Evolutionary conservation across 148 eudicot genomes (phyloP), one percentile per base, ranked within the genome.

Genomic region (Camellia granthamiana): DNA sequence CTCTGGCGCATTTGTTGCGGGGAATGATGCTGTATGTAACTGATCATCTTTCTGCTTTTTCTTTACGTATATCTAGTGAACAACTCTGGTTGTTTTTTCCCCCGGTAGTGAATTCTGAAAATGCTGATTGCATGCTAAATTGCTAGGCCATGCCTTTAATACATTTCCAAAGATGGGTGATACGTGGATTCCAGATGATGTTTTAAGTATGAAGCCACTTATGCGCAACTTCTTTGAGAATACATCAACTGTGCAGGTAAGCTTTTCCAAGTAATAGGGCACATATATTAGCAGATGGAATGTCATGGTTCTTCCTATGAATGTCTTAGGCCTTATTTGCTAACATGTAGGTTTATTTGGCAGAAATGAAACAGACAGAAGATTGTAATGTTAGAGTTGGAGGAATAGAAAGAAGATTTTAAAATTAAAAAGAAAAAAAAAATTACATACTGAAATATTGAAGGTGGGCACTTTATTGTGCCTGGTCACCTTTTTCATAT

Each of bases 81-180:
- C 49, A 12, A 1, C 15, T 60, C 5, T 5, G 42, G 56, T 19
- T 18, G 49, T 63, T 66, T 1, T 52, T 55, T 23, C n/a, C 7
- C 4, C 30, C 6, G 4, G 59, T 7, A 60, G 42, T 60, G 65
- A 69, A 59, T 21, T 13, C 46, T 47, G 19, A 47, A 30, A 80
- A 21, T 80, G 69, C 75, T 43, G 56, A 69, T 41, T 38, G 64
- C n/a, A 23, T 78, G 46, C 10, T 60, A 23, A 19, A 68, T 80
- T 81, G 76, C 7, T 86, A 96, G 99, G 99, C 16, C 98, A 88
- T 81, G 98, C 98, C 16, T 96, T 75, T 85, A 96, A 96, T 84
- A 96, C 98, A 63, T 96, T 96, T 43, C 99, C 99, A 1, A 94
- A 90, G 90, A 96, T 96, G 99, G 99, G 99, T 75, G 98, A 96